Evolutionary conservation across 805 yeast genomes (phyloP).

Genomic region (Danielozyma ontarioensis): DNA sequence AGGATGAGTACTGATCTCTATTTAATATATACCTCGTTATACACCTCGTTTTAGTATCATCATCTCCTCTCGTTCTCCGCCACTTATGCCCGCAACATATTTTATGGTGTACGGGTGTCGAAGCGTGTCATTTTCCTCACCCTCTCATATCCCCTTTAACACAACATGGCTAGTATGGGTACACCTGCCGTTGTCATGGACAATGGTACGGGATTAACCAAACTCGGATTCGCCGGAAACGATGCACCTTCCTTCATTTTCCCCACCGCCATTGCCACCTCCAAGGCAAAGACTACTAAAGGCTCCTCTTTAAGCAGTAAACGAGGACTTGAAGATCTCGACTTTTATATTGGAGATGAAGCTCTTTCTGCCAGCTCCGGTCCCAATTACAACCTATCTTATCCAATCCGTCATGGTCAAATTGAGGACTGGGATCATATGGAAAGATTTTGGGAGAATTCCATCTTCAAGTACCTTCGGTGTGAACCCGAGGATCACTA

Average conservation of each 20-base stretch:
- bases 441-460: constrained; percentile 98
- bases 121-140: too few species aligned
- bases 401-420: constrained; percentile 97
- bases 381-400: constrained; percentile 77
- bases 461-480: constrained; percentile 91
- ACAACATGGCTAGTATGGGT: constrained; percentile 64
- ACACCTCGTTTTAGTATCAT: too few species aligned
- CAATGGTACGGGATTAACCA: constrained; percentile 97
- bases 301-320: constrained; percentile 55
- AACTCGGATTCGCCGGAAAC: constrained; percentile 97
- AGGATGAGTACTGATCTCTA: constrained; percentile 65
- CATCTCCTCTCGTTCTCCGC: too few species aligned
- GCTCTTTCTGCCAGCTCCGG: constrained; percentile 90
- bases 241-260: constrained; percentile 96
- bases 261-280: constrained; percentile 94
- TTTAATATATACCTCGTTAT: too few species aligned
- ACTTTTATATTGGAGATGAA: constrained; percentile 93
- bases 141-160: too few species aligned
- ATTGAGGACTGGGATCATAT: constrained; percentile 99
- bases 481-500: constrained; percentile 99
- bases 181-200: constrained; percentile 97
- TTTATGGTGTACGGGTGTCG: too few species aligned
- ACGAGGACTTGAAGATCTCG: constrained; percentile 90
- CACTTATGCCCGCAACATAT: too few species aligned
- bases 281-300: constrained; percentile 32